Evolutionary conservation across 352 stramenopile genomes (phyloP).

Genomic region (Globisporangium iwayamae): DNA sequence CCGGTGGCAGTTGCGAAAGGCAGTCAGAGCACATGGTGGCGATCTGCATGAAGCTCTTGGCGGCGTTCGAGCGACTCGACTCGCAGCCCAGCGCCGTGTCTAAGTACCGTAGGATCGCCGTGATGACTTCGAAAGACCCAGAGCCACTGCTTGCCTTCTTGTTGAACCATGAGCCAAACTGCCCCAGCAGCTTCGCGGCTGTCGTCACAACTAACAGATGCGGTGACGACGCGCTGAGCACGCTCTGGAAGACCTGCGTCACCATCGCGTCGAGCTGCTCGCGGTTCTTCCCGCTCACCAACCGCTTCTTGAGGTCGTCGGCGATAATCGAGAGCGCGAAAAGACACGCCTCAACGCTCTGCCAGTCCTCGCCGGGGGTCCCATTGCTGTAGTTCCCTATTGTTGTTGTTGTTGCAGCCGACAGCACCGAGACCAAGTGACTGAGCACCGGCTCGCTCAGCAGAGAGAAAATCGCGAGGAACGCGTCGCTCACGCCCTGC

Average conservation of each 20-base stretch:
- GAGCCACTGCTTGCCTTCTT: constrained; percentile 24
- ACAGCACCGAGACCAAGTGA: constrained; percentile 34
- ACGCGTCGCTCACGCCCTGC: constrained; percentile 51
- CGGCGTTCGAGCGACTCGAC: constrained; percentile 40
- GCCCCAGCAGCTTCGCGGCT: constrained; percentile 47
- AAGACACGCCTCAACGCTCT: constrained; percentile 48
- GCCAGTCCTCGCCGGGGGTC: constrained; percentile 29
- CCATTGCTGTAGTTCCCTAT: background rate
- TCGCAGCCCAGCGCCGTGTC: constrained; percentile 34
- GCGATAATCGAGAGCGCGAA: constrained; percentile 53
- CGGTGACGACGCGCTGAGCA: constrained; percentile 27
- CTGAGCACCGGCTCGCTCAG: constrained; percentile 46
- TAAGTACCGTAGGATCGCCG: constrained; percentile 53
- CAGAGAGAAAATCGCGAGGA: constrained; percentile 52
- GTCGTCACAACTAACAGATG: constrained; percentile 44
- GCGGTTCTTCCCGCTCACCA: constrained; percentile 20
- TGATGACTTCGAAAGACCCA: constrained; percentile 36
- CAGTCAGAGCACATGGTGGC: constrained; percentile 42
- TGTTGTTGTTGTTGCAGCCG: constrained; percentile 8
- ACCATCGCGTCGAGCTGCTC: constrained; percentile 37
- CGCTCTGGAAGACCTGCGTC: constrained; percentile 38
- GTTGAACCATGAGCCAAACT: constrained; percentile 61
- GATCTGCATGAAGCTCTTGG: constrained; percentile 75
- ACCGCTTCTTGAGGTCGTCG: constrained; percentile 56
- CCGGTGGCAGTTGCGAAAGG: constrained; percentile 44